A percentile compares a stretch with the other conserved stretches of the same genome.
Evolutionary conservation across 805 yeast species (phyloP).

Genomic region (Saccharomycopsis babjevae): DNA sequence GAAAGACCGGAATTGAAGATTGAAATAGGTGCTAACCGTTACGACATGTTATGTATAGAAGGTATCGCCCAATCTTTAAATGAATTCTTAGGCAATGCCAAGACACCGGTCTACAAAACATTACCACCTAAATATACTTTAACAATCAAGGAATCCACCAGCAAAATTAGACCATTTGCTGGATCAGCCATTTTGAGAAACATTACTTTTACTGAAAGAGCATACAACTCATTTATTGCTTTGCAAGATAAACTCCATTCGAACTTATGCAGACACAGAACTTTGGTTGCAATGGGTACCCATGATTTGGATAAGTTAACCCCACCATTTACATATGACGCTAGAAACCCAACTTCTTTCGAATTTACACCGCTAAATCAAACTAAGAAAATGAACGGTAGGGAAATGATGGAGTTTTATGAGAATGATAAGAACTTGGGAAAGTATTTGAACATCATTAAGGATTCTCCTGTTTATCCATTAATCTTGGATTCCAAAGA

Average conservation of each 20-base stretch:
- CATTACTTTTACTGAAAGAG: constrained; percentile 68
- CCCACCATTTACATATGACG: constrained; percentile 84
- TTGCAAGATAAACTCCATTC: constrained; percentile 94
- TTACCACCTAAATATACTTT: constrained; percentile 50
- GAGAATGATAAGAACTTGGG: constrained; percentile 85
- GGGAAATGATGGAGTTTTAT: constrained; percentile 77
- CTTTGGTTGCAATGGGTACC: constrained; percentile 96
- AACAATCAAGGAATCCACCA: constrained; percentile 67
- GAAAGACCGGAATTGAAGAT: constrained; percentile 96
- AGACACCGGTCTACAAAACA: constrained; percentile 58
- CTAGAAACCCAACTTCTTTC: constrained; percentile 67
- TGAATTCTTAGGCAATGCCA: constrained; percentile 66
- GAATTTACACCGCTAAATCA: constrained; percentile 70
- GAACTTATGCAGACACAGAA: constrained; percentile 93
- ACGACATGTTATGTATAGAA: constrained; percentile 95
- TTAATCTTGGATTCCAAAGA: constrained; percentile 71
- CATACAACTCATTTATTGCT: constrained; percentile 89
- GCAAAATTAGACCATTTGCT: constrained; percentile 78
- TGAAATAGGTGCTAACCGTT: constrained; percentile 97
- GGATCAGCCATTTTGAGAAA: constrained; percentile 90
- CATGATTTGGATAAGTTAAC: constrained; percentile 79
- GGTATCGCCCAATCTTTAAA: constrained; percentile 94
- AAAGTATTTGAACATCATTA: constrained; percentile 78
- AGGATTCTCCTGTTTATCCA: constrained; percentile 83
- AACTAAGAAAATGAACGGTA: constrained; percentile 59